These are phyloP conservation scores for Sporothrix globosa DNA, from an alignment of 2,329 filamentous ascomycete species.

Conservation along the genomic window DNA sequence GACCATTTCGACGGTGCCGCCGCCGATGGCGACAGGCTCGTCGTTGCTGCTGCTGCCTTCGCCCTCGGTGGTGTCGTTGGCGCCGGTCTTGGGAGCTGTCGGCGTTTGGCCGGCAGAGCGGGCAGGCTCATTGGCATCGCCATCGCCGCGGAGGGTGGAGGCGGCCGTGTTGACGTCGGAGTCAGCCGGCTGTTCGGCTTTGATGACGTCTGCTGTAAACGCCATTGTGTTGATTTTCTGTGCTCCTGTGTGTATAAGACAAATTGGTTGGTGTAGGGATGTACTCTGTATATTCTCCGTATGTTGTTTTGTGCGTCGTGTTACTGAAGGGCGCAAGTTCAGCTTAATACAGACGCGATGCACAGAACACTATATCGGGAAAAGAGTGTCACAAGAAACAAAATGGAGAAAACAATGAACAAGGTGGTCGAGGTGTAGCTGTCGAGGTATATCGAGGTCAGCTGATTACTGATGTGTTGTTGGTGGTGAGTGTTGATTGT, in stretches of 20 bases:
- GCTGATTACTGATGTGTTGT: conserved; percentile 17
- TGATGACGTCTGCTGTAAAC: conserved; percentile 19
- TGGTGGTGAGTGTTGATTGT: neutral
- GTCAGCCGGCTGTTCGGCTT: conserved; percentile 12
- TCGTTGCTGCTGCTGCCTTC: conserved; percentile 16
- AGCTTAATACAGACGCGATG: neutral
- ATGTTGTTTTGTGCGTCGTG: neutral
- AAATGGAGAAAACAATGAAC: neutral
- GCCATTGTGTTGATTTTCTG: conserved; percentile 7
- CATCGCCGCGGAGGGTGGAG: neutral
- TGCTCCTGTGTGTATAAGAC: neutral
- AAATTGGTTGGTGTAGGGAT: neutral
- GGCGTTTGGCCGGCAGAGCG: neutral
- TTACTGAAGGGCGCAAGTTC: neutral
- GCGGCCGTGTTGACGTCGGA: conserved; percentile 28
- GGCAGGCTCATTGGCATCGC: conserved; percentile 1
- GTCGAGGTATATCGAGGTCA: conserved; percentile 13
- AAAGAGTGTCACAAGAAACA: conserved; percentile 1
- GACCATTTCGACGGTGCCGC: conserved; percentile 35
- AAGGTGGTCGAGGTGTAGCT: neutral
- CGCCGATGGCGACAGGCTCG: conserved; percentile 19
- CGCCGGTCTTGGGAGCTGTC: neutral
- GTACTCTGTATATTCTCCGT: neutral
- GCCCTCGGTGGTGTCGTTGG: conserved; percentile 1
- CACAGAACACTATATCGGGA: neutral